Base-by-base conservation (phyloP, 2,329 filamentous ascomycete species). In the Hypoxylon sp. region DNA sequence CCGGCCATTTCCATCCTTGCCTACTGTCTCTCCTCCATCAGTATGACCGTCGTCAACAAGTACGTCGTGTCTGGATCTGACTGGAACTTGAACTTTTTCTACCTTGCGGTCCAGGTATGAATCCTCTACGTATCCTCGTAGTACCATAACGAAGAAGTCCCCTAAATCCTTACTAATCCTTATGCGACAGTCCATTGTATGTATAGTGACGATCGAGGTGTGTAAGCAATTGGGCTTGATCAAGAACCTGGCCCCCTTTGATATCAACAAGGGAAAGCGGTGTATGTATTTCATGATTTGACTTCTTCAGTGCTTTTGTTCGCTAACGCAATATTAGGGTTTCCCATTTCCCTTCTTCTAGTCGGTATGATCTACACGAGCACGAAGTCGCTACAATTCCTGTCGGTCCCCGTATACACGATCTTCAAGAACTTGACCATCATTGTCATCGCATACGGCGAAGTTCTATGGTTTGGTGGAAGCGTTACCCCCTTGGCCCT, bases 351-450 rank as follows among this genome's bases (percentile, higher is more conserved):
- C 60, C 84, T 97, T 57, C 91, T 98, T 65, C 89, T 99, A 68
- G 95, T 98, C 75, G 94, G 93, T 77, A 99, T 98, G 95, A 98
- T 99, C 80, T 99, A 98, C 81, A 98, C 95, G 57, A 90, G 93
- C 74, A 95, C 92, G 74, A 97, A 97, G 83, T 93, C 95, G 19
- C 88, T 99, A 47, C 93, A 97, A 80, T 98, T 90, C 80, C 91
- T 99, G 65, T 97, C 94, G 30, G 97, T 99, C 58, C 95, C 95
- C 22, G 95, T 99, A 24, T 99, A 99, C 82, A 99, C 95, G 58
- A 99, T 99, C 78, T 99, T 99, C 87, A 99, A 99, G 87, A 99
- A 99, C 82, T 80, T 99, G 83, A 98, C 95, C 65, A 99, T 97
- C 78, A 98, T 99, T 74, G 89, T 98, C 69, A 99, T 98, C 74